A percentile compares a stretch with the other conserved stretches of the same genome.
Conservation (phyloP, 2,329 filamentous ascomycete genomes). For the Sporothrix luriei region DNA sequence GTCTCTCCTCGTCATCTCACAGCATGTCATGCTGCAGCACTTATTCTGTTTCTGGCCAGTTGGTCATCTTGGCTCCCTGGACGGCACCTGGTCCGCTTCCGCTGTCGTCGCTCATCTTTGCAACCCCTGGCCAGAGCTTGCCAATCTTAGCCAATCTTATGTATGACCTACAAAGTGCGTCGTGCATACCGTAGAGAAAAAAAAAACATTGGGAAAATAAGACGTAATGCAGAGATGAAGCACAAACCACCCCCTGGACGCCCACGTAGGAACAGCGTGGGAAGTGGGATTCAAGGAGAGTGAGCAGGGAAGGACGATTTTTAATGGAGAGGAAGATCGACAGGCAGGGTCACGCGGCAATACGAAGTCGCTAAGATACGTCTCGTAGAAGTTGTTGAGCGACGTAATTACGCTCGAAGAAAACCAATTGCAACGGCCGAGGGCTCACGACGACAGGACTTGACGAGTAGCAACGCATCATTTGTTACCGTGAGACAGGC, state of each 20-base stretch:
- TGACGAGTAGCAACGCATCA: not conserved
- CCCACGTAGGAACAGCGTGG: not conserved
- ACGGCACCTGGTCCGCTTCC: not conserved
- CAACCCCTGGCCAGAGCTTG: not conserved
- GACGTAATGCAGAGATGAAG: not conserved
- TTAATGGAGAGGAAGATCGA: not conserved
- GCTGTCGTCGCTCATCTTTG: not conserved
- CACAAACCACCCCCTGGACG: not conserved
- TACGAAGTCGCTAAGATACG: not conserved
- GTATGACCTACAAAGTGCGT: too few species aligned
- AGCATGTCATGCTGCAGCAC: not conserved
- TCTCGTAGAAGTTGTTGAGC: not conserved
- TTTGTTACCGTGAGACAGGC: conserved; percentile 14
- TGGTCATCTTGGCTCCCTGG: not conserved
- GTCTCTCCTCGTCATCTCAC: not conserved
- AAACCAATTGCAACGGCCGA: not conserved
- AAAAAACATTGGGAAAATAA: not conserved
- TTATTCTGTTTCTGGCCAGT: not conserved
- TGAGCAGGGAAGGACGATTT: not conserved
- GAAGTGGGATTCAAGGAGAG: not conserved
- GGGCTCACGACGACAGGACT: not conserved
- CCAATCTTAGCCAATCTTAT: too few species aligned
- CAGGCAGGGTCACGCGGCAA: not conserved
- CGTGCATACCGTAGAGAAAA: not conserved
- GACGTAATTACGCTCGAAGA: not conserved